These are phyloP conservation scores for Pulveroboletus sp. DNA, from an alignment of 1,284 basidiomycete genomes.

Conservation along the genomic window DNA sequence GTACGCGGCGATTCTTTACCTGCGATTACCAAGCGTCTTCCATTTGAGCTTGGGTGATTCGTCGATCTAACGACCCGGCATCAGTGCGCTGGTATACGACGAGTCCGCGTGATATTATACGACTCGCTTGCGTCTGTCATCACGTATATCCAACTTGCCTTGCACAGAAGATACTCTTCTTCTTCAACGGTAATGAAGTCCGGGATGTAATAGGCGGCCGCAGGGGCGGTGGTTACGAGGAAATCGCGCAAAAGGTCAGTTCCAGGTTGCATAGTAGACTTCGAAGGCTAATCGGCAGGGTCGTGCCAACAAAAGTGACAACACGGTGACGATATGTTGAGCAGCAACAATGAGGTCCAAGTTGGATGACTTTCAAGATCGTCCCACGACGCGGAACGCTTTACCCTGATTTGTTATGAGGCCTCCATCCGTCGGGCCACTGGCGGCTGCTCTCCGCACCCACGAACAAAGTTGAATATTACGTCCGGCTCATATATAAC, in stretches of 20 bases:
- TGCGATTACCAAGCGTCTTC: constrained; percentile 80
- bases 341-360: background rate
- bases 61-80: constrained; percentile 52
- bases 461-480: constrained; percentile 19
- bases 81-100: constrained; percentile 16
- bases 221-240: constrained; percentile 26
- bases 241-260: constrained; percentile 10
- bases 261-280: constrained; percentile 16
- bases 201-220: constrained; percentile 67
- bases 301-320: background rate
- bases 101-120: background rate
- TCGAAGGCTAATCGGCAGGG: constrained; percentile 11
- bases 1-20: constrained; percentile 45
- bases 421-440: background rate
- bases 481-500: background rate
- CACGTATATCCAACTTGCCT: constrained; percentile 47
- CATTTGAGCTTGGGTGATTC: constrained; percentile 82
- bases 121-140: background rate
- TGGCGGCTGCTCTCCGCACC: constrained; percentile 2
- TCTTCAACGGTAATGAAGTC: constrained; percentile 81
- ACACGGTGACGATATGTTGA: background rate
- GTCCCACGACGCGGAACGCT: constrained; percentile 23
- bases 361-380: too few species aligned
- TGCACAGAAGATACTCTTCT: constrained; percentile 75
- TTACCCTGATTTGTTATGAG: background rate